Evolutionary conservation across 257 asterid genomes (phyloP).

Genomic region (Solanum pennellii): DNA sequence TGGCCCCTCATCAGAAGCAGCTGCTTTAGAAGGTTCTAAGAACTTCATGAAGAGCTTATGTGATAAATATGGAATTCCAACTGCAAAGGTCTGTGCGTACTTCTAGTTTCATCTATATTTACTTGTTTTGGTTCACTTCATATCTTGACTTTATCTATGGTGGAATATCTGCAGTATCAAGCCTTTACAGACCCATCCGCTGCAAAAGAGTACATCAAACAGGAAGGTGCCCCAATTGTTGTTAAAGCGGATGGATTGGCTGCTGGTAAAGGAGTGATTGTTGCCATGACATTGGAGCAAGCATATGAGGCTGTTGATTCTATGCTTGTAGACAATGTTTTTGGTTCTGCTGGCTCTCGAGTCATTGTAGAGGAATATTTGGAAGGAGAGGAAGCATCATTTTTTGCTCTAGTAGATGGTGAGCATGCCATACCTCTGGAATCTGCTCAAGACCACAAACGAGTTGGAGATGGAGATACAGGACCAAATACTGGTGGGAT

Average conservation of each 20-base stretch:
- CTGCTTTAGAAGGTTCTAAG: conserved; percentile 92
- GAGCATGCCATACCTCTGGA: conserved; percentile 82
- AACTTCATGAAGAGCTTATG: conserved; percentile 84
- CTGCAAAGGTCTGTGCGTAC: conserved; percentile 56
- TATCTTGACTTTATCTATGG: not conserved
- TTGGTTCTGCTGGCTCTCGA: conserved; percentile 78
- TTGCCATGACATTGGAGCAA: conserved; percentile 69
- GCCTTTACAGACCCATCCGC: conserved; percentile 53
- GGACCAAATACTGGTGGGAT: conserved; percentile 98
- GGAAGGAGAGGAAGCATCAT: conserved; percentile 95
- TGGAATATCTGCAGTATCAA: conserved; percentile 45
- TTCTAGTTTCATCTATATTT: not conserved
- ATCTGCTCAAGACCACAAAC: conserved; percentile 97
- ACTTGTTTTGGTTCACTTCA: not conserved
- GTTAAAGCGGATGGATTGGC: conserved; percentile 94
- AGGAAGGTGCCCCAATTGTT: conserved; percentile 79
- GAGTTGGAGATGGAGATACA: conserved; percentile 87
- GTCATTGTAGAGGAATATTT: conserved; percentile 73
- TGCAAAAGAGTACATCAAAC: conserved; percentile 70
- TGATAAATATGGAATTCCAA: conserved; percentile 84
- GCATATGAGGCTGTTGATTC: conserved; percentile 85
- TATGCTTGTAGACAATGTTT: conserved; percentile 68
- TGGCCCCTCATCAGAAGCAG: conserved; percentile 96
- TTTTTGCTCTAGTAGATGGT: conserved; percentile 90
- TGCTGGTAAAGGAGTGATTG: conserved; percentile 90